Base-by-base conservation (phyloP, 768 basidiomycete genomes). In the Psilocybe tampanensis region DNA sequence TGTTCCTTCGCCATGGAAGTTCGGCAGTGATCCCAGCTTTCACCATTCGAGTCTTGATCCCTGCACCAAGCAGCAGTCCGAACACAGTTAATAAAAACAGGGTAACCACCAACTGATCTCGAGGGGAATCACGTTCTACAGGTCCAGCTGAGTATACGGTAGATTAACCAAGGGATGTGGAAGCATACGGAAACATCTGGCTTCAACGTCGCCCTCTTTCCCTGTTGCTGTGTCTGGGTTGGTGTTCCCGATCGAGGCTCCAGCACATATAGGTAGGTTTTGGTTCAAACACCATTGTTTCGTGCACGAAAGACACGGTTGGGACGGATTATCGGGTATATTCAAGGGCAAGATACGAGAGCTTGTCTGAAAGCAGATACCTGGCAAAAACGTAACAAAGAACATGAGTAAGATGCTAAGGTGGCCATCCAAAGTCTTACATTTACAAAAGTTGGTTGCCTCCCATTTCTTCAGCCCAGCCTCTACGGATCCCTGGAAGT, bases 201-300 rank as follows among this genome's bases (percentile, higher is more conserved):
- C 94, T 76, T 95, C 94, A 21, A 97, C 92, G 72, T 96, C 94
- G 42, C 95, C 95, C 72, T 96, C 95, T 69, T 91, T 95, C 32
- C 95, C 95, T 5, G 94, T 95, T 12, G 90, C 93, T 17, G 91
- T 94, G 72, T 97, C 95, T 23, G 92, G 92, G 72, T 97, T 85
- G 21, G 90, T 87, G 66, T 94, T 91, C 22, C 94, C 95, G 51
- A 95, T 74, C 48, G 83, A 81, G 45, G 92, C 92, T 23, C 89
- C 89, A 9, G 82, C 81, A 69, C 92, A 96, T 43, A 94, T 95
- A 15, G 81, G 76, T 34, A 97, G 78, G 66, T 94, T 92, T 72
- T 93, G 95, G 68, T 96, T 92, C 54, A 95, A 77, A 74, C 95
- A 97, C 91, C 95, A 97, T 67, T 94, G 90, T 67, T 94, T 93